Conservation (phyloP, 2,329 filamentous ascomycete species). For the Fusarium nanum region DNA sequence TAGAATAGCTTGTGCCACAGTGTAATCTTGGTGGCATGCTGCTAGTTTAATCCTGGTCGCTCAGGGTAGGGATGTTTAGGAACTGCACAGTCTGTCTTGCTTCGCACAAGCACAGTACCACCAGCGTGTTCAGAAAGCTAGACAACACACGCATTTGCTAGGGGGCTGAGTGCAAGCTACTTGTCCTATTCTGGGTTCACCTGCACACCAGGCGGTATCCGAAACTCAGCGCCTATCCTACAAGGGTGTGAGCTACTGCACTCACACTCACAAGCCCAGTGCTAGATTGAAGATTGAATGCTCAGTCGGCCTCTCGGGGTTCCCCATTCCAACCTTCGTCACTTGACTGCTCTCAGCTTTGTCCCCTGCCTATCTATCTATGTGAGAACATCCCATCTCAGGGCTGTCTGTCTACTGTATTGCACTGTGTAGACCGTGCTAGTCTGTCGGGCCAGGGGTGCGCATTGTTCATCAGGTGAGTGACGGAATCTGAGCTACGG, state of each 20-base stretch:
- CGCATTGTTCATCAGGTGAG: constrained; percentile 42
- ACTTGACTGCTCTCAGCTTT: constrained; percentile 42
- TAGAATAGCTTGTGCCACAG: constrained; percentile 43
- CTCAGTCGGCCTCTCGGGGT: constrained; percentile 34
- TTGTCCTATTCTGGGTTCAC: constrained; percentile 21
- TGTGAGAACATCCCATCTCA: constrained; percentile 34
- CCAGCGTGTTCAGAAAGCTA: constrained; percentile 28
- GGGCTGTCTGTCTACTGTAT: constrained; percentile 17
- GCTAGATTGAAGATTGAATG: constrained; percentile 12
- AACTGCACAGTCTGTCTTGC: constrained; percentile 40
- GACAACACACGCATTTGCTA: constrained; percentile 39
- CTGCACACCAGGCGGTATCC: constrained; percentile 31
- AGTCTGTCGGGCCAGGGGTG: constrained; percentile 26
- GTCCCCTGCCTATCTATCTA: constrained; percentile 21
- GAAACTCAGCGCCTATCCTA: constrained; percentile 39
- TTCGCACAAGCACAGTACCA: constrained; percentile 34
- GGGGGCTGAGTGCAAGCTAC: constrained; percentile 35
- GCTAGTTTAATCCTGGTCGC: constrained; percentile 28
- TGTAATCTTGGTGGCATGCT: constrained; percentile 50
- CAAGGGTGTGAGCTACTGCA: constrained; percentile 21
- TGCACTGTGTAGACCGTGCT: background rate
- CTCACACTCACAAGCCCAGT: constrained; percentile 41
- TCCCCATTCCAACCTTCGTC: constrained; percentile 44
- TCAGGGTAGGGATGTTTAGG: constrained; percentile 30
- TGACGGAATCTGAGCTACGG: constrained; percentile 22